Evolutionary conservation across 1,284 basidiomycete genomes (phyloP).

Genomic region (Bjerkandera adusta): DNA sequence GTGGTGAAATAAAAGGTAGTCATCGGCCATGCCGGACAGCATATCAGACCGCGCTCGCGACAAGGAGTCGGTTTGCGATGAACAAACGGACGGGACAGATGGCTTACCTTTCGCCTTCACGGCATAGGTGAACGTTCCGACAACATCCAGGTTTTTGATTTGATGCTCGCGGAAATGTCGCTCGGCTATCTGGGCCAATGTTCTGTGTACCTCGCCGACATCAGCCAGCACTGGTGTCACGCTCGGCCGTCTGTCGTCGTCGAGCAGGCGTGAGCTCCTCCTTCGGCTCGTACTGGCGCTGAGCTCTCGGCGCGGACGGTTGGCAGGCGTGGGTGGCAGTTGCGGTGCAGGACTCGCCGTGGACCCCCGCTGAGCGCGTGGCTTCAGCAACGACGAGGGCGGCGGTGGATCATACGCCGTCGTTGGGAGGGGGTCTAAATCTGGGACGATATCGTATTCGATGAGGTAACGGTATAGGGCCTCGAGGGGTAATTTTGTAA

Average conservation of each 20-base stretch:
- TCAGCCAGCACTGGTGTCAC: constrained; percentile 66
- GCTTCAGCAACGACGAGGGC: constrained; percentile 55
- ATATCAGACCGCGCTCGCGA: constrained; percentile 6
- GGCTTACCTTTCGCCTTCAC: constrained; percentile 59
- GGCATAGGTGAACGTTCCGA: constrained; percentile 74
- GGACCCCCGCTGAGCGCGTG: constrained; percentile 41
- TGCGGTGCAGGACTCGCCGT: constrained; percentile 26
- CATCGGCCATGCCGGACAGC: constrained; percentile 1
- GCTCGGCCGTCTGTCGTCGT: constrained; percentile 49
- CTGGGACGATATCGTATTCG: constrained; percentile 66
- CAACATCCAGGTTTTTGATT: constrained; percentile 72
- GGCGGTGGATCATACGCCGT: constrained; percentile 63
- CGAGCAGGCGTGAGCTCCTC: constrained; percentile 64
- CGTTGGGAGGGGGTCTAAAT: constrained; percentile 67
- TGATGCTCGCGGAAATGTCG: constrained; percentile 61
- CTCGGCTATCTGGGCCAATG: constrained; percentile 65
- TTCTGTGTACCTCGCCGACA: constrained; percentile 58
- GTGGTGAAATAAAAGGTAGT: not conserved
- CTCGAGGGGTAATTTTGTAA: constrained; percentile 56
- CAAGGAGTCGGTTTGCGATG: constrained; percentile 1
- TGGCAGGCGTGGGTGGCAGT: constrained; percentile 54
- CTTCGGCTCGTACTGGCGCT: constrained; percentile 50
- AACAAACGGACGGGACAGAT: constrained; percentile 15
- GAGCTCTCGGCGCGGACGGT: constrained; percentile 63
- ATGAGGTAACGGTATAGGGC: constrained; percentile 67